Conservation (phyloP, 805 yeast genomes). For the Saturnispora diversa region DNA sequence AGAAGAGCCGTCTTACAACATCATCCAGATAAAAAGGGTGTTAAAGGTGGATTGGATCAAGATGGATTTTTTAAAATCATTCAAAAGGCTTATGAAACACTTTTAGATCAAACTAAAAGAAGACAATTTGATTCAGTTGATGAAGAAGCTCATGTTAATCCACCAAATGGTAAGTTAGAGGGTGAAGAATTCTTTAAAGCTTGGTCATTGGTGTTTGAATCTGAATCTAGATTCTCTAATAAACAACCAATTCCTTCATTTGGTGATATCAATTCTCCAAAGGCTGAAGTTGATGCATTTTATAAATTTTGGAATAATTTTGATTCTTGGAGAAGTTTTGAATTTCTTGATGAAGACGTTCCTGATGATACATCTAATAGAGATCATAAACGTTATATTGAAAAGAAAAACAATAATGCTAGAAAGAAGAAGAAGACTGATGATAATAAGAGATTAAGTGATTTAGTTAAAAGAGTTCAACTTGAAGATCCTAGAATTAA, state of each 20-base stretch:
- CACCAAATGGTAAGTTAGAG: constrained; percentile 51
- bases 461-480: constrained; percentile 80
- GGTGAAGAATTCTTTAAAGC: constrained; percentile 70
- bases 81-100: constrained; percentile 90
- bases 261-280: constrained; percentile 60
- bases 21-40: constrained; percentile 98
- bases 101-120: constrained; percentile 80
- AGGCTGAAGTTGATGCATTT: constrained; percentile 78
- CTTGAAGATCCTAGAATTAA: constrained; percentile 92
- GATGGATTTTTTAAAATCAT: constrained; percentile 97
- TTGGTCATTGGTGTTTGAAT: constrained; percentile 86
- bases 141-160: constrained; percentile 71
- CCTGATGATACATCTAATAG: constrained; percentile 99
- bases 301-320: constrained; percentile 89
- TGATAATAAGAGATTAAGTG: constrained; percentile 83
- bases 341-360: constrained; percentile 96
- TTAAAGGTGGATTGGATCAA: constrained; percentile 76
- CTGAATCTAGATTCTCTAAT: constrained; percentile 89
- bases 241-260: constrained; percentile 80
- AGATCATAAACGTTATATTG: constrained; percentile 98
- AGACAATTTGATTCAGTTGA: constrained; percentile 95
- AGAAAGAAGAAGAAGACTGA: constrained; percentile 97
- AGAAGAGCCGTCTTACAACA: constrained; percentile 93
- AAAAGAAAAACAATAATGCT: constrained; percentile 92
- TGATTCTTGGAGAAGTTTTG: constrained; percentile 98